These are phyloP conservation scores for Rasamsonia emersonii DNA, from an alignment of 2,329 filamentous ascomycete genomes.

Conservation along the genomic window DNA sequence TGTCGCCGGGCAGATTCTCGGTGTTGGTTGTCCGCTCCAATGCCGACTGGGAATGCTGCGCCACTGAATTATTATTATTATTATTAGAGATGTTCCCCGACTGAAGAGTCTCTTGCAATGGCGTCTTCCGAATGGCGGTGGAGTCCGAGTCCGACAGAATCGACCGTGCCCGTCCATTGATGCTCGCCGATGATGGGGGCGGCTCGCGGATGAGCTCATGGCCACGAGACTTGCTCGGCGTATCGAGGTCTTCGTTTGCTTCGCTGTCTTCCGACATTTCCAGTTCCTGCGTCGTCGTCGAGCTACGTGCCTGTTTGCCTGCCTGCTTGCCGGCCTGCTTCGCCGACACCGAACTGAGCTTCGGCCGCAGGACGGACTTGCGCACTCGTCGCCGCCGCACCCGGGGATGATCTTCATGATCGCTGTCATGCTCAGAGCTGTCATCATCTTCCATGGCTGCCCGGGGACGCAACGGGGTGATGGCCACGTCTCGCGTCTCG, in stretches of 20 bases:
- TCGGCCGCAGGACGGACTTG: slow-evolving; percentile 39
- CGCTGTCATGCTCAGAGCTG: slow-evolving; percentile 24
- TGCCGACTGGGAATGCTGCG: slow-evolving; percentile 3
- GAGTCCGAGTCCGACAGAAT: slow-evolving; percentile 20
- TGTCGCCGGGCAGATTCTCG: slow-evolving; percentile 18
- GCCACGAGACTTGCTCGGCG: slow-evolving; percentile 25
- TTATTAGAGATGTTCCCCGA: slow-evolving; percentile 14
- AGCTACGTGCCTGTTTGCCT: slow-evolving; percentile 20
- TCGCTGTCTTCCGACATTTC: slow-evolving; percentile 22
- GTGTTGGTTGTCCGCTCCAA: slow-evolving; percentile 9
- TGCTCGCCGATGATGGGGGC: slow-evolving; percentile 21
- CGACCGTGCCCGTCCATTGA: slow-evolving; percentile 21
- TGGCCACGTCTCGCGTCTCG: slow-evolving; percentile 17
- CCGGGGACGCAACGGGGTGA: slow-evolving; percentile 27
- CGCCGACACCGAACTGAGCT: slow-evolving; percentile 27
- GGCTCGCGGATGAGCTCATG: slow-evolving; percentile 25
- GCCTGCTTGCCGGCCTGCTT: slow-evolving; percentile 36
- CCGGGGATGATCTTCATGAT: slow-evolving; percentile 17
- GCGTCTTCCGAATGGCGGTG: slow-evolving; percentile 16
- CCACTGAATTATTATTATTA: too few species aligned
- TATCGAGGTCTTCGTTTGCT: slow-evolving; percentile 21
- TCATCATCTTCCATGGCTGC: slow-evolving; percentile 16
- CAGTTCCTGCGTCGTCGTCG: slow-evolving; percentile 14
- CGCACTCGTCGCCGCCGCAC: slow-evolving; percentile 22
- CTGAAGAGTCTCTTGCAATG: slow-evolving; percentile 20